Base-by-base conservation (phyloP, 441 rosid genomes). In the Erodium chrysanthum region DNA sequence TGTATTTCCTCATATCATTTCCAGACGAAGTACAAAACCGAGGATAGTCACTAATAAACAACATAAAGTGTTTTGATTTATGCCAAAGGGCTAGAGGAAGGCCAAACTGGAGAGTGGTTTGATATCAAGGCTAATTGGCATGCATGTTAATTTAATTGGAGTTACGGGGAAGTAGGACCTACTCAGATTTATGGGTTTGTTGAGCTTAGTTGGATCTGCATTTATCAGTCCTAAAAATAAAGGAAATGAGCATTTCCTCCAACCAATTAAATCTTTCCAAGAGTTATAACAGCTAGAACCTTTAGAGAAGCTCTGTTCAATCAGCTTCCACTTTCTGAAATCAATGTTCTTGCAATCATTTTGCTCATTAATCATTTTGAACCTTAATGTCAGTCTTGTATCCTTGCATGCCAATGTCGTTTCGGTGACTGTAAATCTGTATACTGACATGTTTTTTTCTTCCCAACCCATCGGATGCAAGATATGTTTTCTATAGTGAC, bases 401-500 rank as follows among this genome's bases (percentile, higher is more conserved):
- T 20, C 62, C 20, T 20, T 56, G 27, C 61, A 20, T 56, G 62
- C 29, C 22, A 15, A 29, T 58, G 6, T 58, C 29, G 31, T 21
- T 21, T 9, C 52, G 2, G 5, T 44, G 15, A 44, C 12, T 20
- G n/a, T n/a, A n/a, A 23, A 58, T 58, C 62, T 58, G 10, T 58
- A 58, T 58, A 22, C 10, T 9, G 27, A 58, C 62, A 5, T 58
- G 27, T 17, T 21, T 58, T 58, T 21, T 58, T 29, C 12, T 58
- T 1, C 1, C 4, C 27, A 20, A 56, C 6, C 21, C 14, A 62
- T 56, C 22, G 58, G 52, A 48, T 37, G 48, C 58, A 37, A 46
- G 66, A 2, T 67, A 33, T 33, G 42, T 29, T 68, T 59, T 44
- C 9, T 71, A 4, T 18, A 23, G 40, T 67, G 12, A 58, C 7